These are phyloP conservation scores for Ophiocordyceps camponoti-floridani DNA, from an alignment of 2,329 filamentous ascomycete species.

Conservation along the genomic window DNA sequence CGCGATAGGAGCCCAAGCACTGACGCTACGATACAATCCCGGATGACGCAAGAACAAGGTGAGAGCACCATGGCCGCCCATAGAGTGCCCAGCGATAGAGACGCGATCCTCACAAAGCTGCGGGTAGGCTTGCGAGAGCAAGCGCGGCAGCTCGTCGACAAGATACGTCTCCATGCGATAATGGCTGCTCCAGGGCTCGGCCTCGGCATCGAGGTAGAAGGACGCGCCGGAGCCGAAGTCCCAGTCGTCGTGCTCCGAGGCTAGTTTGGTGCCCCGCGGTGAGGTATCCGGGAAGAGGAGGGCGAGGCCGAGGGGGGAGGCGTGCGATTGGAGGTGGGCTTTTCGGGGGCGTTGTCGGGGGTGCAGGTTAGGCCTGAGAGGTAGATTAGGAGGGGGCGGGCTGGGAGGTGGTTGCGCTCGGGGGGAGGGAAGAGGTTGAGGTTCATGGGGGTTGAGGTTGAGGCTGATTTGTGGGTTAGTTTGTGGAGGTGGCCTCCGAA, in stretches of 20 bases:
- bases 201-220: conserved; percentile 84
- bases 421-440: conserved; percentile 85
- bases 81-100: conserved; percentile 83
- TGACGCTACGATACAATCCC: conserved; percentile 73
- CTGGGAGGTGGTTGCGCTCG: conserved; percentile 35
- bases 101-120: conserved; percentile 52
- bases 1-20: conserved; percentile 75
- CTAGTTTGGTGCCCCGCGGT: conserved; percentile 63
- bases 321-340: conserved; percentile 84
- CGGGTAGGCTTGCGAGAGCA: conserved; percentile 55
- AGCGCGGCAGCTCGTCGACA: conserved; percentile 64
- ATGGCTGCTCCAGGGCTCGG: conserved; percentile 51
- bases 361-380: conserved; percentile 91
- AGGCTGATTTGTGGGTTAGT: conserved; percentile 65
- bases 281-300: conserved; percentile 90
- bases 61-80: conserved; percentile 92
- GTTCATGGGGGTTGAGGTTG: conserved; percentile 75
- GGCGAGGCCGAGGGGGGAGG: conserved; percentile 69
- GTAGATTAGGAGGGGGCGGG: conserved; percentile 77
- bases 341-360: conserved; percentile 66
- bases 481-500: conserved; percentile 94
- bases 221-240: conserved; percentile 87
- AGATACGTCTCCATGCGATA: conserved; percentile 97
- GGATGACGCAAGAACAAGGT: conserved; percentile 87
- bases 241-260: conserved; percentile 72